These are phyloP conservation scores for Blastobotrys serpentis DNA, from an alignment of 1,139 yeast species.

Conservation along the genomic window DNA sequence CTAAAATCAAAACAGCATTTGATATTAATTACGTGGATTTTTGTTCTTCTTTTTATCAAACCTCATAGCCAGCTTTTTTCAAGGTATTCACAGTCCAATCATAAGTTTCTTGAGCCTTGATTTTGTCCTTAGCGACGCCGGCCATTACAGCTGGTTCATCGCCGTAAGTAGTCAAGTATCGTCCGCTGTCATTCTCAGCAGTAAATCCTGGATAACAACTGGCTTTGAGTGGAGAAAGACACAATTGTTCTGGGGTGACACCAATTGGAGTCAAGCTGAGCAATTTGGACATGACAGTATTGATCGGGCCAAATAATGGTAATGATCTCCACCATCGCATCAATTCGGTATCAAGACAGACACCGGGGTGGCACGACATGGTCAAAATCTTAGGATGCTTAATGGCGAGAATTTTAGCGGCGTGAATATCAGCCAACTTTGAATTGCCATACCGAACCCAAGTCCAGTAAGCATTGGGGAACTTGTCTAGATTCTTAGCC, in stretches of 20 bases:
- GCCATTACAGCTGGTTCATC: conserved; percentile 51
- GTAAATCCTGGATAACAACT: conserved; percentile 57
- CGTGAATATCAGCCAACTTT: conserved; percentile 77
- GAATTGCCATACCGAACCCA: conserved; percentile 81
- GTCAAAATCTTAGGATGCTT: conserved; percentile 66
- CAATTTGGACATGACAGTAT: conserved; percentile 58
- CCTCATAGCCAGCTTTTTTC: conserved; percentile 46
- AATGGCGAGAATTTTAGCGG: conserved; percentile 61
- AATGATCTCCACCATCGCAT: conserved; percentile 73
- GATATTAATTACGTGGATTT: too few relatives aligned
- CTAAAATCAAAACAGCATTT: too few relatives aligned
- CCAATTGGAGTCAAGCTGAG: conserved; percentile 63
- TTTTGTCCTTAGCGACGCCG: conserved; percentile 55
- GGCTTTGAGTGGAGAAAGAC: conserved; percentile 62
- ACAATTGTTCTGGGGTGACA: conserved; percentile 68
- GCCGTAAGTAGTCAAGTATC: conserved; percentile 66
- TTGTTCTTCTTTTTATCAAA: neutral
- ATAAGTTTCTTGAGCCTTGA: conserved; percentile 72
- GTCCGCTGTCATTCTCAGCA: conserved; percentile 58
- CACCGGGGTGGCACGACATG: conserved; percentile 79
- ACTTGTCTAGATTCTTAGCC: conserved; percentile 52
- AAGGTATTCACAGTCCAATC: conserved; percentile 75
- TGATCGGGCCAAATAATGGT: conserved; percentile 71
- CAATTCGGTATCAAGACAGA: conserved; percentile 74
- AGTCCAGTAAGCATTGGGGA: conserved; percentile 67